Evolutionary conservation across 2,329 filamentous ascomycete genomes (phyloP).

Genomic region (Tolypocladium ovalisporum): DNA sequence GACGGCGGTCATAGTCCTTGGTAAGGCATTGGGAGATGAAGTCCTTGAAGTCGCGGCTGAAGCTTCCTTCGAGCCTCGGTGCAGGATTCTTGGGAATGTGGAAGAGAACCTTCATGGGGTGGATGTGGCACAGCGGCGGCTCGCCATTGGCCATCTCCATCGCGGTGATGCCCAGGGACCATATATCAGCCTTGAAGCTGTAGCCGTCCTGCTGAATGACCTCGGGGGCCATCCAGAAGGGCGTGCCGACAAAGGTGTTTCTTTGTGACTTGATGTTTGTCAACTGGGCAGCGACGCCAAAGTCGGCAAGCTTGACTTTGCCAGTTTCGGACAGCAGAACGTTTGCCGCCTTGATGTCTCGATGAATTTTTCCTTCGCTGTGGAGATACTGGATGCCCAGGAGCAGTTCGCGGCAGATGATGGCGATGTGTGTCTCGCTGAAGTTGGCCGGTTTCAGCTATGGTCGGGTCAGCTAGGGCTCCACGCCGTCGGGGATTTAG

Average conservation of each 20-base stretch:
- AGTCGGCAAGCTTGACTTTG: slow-evolving; percentile 92
- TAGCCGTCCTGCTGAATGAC: slow-evolving; percentile 79
- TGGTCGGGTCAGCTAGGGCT: slow-evolving; percentile 17
- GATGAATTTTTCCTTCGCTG: slow-evolving; percentile 86
- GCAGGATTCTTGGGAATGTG: slow-evolving; percentile 82
- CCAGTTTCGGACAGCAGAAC: slow-evolving; percentile 83
- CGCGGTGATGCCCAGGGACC: slow-evolving; percentile 85
- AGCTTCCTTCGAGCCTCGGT: slow-evolving; percentile 74
- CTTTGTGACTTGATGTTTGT: slow-evolving; percentile 96
- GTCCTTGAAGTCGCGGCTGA: slow-evolving; percentile 86
- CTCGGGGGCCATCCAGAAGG: slow-evolving; percentile 95
- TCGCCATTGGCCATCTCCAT: slow-evolving; percentile 84
- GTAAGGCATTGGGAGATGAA: slow-evolving; percentile 84
- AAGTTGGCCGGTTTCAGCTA: slow-evolving; percentile 86
- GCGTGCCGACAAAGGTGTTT: slow-evolving; percentile 94
- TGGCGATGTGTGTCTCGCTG: slow-evolving; percentile 81
- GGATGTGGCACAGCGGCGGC: slow-evolving; percentile 74
- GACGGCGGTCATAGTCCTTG: slow-evolving; percentile 79
- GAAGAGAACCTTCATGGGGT: slow-evolving; percentile 91
- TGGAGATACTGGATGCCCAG: slow-evolving; percentile 89
- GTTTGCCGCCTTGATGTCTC: slow-evolving; percentile 95
- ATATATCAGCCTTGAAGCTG: slow-evolving; percentile 88
- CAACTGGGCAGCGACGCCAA: slow-evolving; percentile 91
- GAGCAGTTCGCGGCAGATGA: slow-evolving; percentile 86
- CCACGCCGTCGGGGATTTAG: background rate